phyloP scores from a whole-genome alignment of 2,329 filamentous ascomycete genomes.

The Fusarium acutatum region DNA sequence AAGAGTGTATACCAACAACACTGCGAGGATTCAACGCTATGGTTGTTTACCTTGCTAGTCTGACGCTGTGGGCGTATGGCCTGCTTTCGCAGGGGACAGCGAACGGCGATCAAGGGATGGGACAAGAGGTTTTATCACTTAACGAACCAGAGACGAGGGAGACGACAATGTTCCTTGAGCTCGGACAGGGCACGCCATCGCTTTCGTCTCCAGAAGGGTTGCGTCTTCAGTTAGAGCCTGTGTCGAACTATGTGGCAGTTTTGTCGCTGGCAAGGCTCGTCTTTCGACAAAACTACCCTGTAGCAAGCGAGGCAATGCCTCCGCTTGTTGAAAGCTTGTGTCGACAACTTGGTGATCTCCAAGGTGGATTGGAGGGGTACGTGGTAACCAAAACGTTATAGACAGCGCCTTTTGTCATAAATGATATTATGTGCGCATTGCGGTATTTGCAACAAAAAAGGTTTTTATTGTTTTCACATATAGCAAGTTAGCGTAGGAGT shows the following conservation, averaged over 20 bases:
- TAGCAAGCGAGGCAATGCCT: constrained; percentile 28
- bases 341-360: constrained; percentile 30
- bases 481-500: constrained; percentile 31
- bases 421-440: background rate
- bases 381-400: background rate
- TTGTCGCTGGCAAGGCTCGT: constrained; percentile 24
- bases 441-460: constrained; percentile 6
- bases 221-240: constrained; percentile 20
- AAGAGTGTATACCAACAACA: constrained; percentile 27
- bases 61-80: constrained; percentile 36
- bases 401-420: background rate
- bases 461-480: constrained; percentile 2
- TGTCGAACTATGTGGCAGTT: constrained; percentile 22
- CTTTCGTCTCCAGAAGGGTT: constrained; percentile 19
- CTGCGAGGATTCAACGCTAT: constrained; percentile 37
- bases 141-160: constrained; percentile 31
- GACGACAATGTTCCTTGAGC: constrained; percentile 27
- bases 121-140: constrained; percentile 16
- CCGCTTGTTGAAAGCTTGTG: constrained; percentile 34
- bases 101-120: constrained; percentile 5
- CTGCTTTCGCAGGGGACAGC: constrained; percentile 12
- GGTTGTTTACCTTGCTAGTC: constrained; percentile 35
- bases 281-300: constrained; percentile 34
- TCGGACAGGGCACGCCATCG: constrained; percentile 26
- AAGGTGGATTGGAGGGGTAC: background rate